Evolutionary conservation across 2,329 filamentous ascomycete species (phyloP).

Genomic region (Gaeumannomyces sp.): DNA sequence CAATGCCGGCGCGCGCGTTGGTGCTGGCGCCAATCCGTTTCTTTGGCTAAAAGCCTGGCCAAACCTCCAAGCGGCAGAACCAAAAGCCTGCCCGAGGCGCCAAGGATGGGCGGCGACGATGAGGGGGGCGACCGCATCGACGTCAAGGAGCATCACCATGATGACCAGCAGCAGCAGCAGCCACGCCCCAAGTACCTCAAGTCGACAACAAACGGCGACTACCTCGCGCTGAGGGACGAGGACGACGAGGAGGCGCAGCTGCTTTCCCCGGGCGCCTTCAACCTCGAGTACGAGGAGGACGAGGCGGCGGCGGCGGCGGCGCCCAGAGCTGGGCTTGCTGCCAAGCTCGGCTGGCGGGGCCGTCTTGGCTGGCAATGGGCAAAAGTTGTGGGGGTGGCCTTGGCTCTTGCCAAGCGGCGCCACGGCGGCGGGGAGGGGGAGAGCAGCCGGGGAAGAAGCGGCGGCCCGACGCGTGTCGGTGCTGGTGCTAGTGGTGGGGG

Average conservation of each 20-base stretch:
- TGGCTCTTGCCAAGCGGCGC: constrained; percentile 2
- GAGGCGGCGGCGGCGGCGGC: not conserved
- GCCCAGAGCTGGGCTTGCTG: not conserved
- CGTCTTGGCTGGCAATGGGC: constrained; percentile 4
- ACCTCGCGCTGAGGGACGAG: not conserved
- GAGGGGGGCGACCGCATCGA: not conserved
- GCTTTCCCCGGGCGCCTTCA: constrained; percentile 8
- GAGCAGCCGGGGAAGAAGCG: not conserved
- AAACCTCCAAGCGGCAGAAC: not conserved
- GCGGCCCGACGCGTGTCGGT: not conserved
- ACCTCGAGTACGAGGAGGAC: constrained; percentile 13
- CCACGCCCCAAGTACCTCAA: constrained; percentile 5
- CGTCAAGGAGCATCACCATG: not conserved
- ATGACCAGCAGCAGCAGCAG: too few species aligned
- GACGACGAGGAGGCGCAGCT: constrained; percentile 19
- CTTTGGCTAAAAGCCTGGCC: not conserved
- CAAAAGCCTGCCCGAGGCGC: too few species aligned
- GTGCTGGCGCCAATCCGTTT: not conserved
- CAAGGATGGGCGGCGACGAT: not conserved
- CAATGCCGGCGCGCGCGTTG: not conserved
- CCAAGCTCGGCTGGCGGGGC: constrained; percentile 1
- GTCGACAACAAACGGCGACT: constrained; percentile 8
- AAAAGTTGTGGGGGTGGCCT: not conserved
- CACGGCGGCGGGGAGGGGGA: not conserved
- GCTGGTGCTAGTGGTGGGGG: not conserved